phyloP scores from a whole-genome alignment of 495 filamentous ascomycete species.

The Viridothelium virens region DNA sequence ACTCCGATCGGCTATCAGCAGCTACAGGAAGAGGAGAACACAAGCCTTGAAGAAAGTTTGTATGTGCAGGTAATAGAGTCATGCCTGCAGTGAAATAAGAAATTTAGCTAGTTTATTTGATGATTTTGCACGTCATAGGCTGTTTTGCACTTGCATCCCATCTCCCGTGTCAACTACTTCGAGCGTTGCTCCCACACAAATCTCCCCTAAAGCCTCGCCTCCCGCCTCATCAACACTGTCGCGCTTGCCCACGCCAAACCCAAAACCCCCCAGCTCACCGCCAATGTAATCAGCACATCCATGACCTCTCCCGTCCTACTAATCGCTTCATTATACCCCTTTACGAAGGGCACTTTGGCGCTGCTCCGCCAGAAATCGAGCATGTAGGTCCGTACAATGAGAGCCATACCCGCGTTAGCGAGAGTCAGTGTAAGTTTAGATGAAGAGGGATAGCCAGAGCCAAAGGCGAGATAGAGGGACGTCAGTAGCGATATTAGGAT shows the following conservation, averaged over 20 bases:
- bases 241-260: slow-evolving; percentile 14
- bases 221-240: neutral
- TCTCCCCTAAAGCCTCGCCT: neutral
- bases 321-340: slow-evolving; percentile 36
- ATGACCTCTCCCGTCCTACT: slow-evolving; percentile 25
- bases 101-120: too few species aligned
- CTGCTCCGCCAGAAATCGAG: slow-evolving; percentile 33
- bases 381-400: slow-evolving; percentile 24
- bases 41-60: too few species aligned
- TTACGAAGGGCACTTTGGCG: slow-evolving; percentile 33
- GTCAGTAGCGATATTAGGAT: slow-evolving; percentile 41
- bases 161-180: too few species aligned
- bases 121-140: too few species aligned
- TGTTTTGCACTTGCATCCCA: too few species aligned
- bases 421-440: neutral
- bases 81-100: too few species aligned
- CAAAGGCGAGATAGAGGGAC: slow-evolving; percentile 35
- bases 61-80: too few species aligned
- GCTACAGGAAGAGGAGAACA: too few species aligned
- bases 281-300: slow-evolving; percentile 23
- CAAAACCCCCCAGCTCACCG: slow-evolving; percentile 24
- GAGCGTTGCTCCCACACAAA: too few species aligned
- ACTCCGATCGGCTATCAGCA: too few species aligned
- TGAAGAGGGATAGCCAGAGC: slow-evolving; percentile 16
- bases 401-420: neutral